phyloP scores from a whole-genome alignment of 345 rosid species.

The Acer saccharum region DNA sequence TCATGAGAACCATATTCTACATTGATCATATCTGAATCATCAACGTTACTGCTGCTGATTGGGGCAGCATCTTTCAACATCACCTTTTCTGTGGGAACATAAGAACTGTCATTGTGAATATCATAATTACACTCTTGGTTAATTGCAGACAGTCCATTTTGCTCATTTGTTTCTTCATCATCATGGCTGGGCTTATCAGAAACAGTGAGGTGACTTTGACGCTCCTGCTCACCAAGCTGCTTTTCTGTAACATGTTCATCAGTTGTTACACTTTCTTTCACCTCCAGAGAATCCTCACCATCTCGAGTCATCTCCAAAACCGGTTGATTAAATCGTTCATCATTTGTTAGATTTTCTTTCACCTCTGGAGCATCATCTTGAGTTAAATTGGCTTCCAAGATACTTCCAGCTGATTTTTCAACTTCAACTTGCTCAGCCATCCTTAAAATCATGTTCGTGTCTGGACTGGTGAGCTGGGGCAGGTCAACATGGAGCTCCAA shows the following conservation, averaged over 20 bases:
- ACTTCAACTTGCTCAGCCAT: slow-evolving; percentile 10
- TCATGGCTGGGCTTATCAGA: slow-evolving; percentile 8
- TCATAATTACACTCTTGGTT: slow-evolving; percentile 15
- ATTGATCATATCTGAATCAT: neutral
- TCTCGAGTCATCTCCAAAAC: neutral
- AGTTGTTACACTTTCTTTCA: slow-evolving; percentile 3
- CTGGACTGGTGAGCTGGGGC: slow-evolving; percentile 10
- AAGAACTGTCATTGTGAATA: neutral
- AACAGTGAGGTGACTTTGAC: neutral
- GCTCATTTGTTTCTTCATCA: slow-evolving; percentile 13
- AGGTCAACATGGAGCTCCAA: neutral
- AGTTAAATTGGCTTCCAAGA: neutral
- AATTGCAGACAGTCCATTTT: slow-evolving; percentile 9
- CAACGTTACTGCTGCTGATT: neutral
- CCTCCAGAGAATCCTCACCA: neutral
- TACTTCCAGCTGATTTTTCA: slow-evolving; percentile 1
- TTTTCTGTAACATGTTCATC: neutral
- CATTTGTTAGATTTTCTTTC: slow-evolving; percentile 1
- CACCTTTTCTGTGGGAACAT: slow-evolving; percentile 1
- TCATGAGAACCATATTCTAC: neutral
- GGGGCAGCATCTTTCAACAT: slow-evolving; percentile 2
- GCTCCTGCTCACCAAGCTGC: neutral
- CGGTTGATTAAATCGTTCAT: neutral
- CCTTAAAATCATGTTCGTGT: slow-evolving; percentile 19
- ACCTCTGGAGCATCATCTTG: neutral